Conservation (phyloP, 2,329 filamentous ascomycete species). For the Onygena corvina region DNA sequence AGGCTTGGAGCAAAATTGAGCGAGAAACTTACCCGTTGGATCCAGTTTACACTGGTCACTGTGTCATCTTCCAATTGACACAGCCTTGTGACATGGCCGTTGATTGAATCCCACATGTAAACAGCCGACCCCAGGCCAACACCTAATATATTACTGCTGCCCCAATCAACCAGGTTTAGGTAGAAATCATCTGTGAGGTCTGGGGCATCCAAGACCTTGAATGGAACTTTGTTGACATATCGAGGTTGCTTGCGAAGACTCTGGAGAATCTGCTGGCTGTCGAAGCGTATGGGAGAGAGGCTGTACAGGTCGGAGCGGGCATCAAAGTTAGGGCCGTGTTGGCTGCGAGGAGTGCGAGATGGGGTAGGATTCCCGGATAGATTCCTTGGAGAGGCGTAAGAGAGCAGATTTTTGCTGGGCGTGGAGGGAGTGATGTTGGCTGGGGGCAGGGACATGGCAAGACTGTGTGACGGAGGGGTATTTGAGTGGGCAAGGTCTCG, state of each 20-base stretch:
- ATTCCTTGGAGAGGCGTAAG: slow-evolving; percentile 66
- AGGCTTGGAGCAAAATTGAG: slow-evolving; percentile 5
- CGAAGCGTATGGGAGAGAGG: slow-evolving; percentile 81
- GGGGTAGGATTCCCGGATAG: slow-evolving; percentile 76
- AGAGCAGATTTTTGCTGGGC: slow-evolving; percentile 94
- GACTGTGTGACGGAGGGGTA: slow-evolving; percentile 61
- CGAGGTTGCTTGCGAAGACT: slow-evolving; percentile 80
- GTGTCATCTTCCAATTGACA: slow-evolving; percentile 87
- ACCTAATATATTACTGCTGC: slow-evolving; percentile 82
- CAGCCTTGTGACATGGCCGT: slow-evolving; percentile 81
- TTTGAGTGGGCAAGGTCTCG: slow-evolving; percentile 61
- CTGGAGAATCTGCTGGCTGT: slow-evolving; percentile 84
- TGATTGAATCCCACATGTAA: slow-evolving; percentile 95
- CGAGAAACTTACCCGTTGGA: slow-evolving; percentile 55
- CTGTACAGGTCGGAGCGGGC: slow-evolving; percentile 89
- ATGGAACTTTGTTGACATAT: slow-evolving; percentile 89
- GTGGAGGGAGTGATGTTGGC: slow-evolving; percentile 77
- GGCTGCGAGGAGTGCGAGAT: slow-evolving; percentile 75
- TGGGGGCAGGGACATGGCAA: slow-evolving; percentile 53
- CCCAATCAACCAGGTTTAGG: slow-evolving; percentile 94
- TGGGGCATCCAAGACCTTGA: slow-evolving; percentile 92
- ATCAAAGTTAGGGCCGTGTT: slow-evolving; percentile 79
- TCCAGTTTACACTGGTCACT: slow-evolving; percentile 96
- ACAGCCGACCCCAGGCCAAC: slow-evolving; percentile 87
- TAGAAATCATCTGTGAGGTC: slow-evolving; percentile 97